These are phyloP conservation scores for Curvularia sp. DNA, from an alignment of 2,329 filamentous ascomycete species.

Conservation along the genomic window DNA sequence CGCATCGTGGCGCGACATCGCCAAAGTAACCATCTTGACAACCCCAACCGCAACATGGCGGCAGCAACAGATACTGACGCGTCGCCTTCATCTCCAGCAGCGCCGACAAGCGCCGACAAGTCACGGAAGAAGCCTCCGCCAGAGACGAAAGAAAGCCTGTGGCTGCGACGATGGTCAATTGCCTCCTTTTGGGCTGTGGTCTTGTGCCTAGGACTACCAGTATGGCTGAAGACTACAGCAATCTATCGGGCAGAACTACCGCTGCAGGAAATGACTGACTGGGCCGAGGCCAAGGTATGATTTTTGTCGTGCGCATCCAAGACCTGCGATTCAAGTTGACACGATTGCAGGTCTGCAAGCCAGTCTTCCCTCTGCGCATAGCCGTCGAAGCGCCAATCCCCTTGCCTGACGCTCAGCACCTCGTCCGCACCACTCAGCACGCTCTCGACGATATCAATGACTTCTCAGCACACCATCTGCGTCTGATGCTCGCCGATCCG, in stretches of 20 bases:
- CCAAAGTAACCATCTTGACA: conserved; percentile 25
- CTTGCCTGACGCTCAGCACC: conserved; percentile 71
- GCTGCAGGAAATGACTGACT: conserved; percentile 83
- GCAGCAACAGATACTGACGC: conserved; percentile 30
- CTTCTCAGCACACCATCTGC: conserved; percentile 83
- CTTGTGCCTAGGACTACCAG: conserved; percentile 80
- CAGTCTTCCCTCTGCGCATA: conserved; percentile 86
- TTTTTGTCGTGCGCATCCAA: not conserved
- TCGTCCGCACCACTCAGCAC: conserved; percentile 83
- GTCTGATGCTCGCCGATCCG: conserved; percentile 65
- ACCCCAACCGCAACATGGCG: conserved; percentile 40
- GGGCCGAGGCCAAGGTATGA: conserved; percentile 84
- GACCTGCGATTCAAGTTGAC: conserved; percentile 10
- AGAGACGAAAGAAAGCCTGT: conserved; percentile 73
- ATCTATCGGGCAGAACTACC: conserved; percentile 89
- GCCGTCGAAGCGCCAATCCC: conserved; percentile 75
- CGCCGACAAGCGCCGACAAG: conserved; percentile 9
- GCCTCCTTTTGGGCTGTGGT: conserved; percentile 91
- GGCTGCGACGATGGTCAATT: conserved; percentile 76
- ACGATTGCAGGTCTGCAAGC: conserved; percentile 75
- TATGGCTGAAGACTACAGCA: conserved; percentile 95
- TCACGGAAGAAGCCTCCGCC: conserved; percentile 66
- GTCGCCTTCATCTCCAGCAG: conserved; percentile 11
- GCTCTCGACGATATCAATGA: conserved; percentile 86
- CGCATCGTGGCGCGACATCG: conserved; percentile 13